Conservation (phyloP, 2,329 filamentous ascomycete species). For the Neonectria faginata region DNA sequence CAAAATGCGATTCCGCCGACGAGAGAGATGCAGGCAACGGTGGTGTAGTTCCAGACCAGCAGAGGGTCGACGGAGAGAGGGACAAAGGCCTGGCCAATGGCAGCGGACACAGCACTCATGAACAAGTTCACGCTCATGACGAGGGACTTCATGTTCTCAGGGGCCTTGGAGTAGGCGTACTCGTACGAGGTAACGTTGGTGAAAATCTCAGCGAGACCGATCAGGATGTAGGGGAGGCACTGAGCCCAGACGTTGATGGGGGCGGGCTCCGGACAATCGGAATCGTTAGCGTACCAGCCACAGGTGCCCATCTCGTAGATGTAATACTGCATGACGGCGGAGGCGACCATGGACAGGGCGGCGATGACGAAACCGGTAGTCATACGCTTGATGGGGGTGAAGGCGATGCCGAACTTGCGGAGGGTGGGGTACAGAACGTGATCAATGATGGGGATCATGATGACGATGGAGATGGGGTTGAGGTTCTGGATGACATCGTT, state of each 20-base stretch:
- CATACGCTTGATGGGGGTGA: slow-evolving; percentile 83
- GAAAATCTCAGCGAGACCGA: slow-evolving; percentile 65
- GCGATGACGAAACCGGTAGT: slow-evolving; percentile 76
- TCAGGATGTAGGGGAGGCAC: slow-evolving; percentile 63
- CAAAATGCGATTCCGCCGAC: slow-evolving; percentile 75
- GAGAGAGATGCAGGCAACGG: slow-evolving; percentile 71
- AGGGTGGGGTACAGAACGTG: slow-evolving; percentile 76
- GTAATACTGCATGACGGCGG: slow-evolving; percentile 68
- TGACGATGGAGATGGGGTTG: slow-evolving; percentile 79
- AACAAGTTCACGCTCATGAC: slow-evolving; percentile 77
- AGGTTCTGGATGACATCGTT: slow-evolving; percentile 84
- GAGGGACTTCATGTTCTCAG: slow-evolving; percentile 83
- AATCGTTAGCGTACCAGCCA: slow-evolving; percentile 62
- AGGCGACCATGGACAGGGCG: slow-evolving; percentile 69
- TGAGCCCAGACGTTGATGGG: slow-evolving; percentile 75
- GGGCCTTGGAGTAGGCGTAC: slow-evolving; percentile 82
- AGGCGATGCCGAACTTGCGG: slow-evolving; percentile 71
- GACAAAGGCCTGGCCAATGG: slow-evolving; percentile 76
- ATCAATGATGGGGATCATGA: slow-evolving; percentile 80
- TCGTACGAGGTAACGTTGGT: slow-evolving; percentile 73
- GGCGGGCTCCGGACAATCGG: slow-evolving; percentile 61
- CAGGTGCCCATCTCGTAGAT: slow-evolving; percentile 74
- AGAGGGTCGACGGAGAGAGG: slow-evolving; percentile 72
- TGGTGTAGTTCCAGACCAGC: slow-evolving; percentile 78
- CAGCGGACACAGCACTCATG: slow-evolving; percentile 76